Percentiles rank a stretch among this genome's conserved stretches.
These are phyloP conservation scores for Penicillium verrucosum DNA, from an alignment of 2,329 filamentous ascomycete species.

Conservation along the genomic window DNA sequence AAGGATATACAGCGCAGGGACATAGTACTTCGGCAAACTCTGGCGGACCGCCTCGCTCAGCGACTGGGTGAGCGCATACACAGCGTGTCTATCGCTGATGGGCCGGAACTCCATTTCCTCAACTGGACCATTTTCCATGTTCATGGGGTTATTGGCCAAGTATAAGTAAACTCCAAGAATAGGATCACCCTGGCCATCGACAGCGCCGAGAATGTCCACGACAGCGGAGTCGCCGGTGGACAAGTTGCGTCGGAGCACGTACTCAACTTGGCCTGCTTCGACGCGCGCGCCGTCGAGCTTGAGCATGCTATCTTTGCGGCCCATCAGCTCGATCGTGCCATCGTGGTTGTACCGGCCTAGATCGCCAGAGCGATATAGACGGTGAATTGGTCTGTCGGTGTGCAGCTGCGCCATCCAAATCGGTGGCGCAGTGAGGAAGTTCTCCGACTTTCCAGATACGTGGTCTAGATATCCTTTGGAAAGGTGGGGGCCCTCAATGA, in stretches of 20 bases:
- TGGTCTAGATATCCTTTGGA: constrained; percentile 27
- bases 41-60: constrained; percentile 10
- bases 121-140: constrained; percentile 3
- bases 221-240: constrained; percentile 12
- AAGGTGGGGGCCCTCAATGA: constrained; percentile 30
- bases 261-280: constrained; percentile 25
- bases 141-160: constrained; percentile 15
- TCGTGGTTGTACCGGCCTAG: constrained; percentile 23
- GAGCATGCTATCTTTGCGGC: constrained; percentile 28
- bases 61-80: constrained; percentile 4
- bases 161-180: constrained; percentile 18
- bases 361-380: constrained; percentile 27
- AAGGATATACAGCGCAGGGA: constrained; percentile 21
- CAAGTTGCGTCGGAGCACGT: constrained; percentile 12
- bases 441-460: constrained; percentile 12
- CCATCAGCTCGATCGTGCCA: constrained; percentile 26
- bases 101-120: constrained; percentile 17
- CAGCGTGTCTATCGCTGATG: constrained; percentile 4
- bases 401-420: constrained; percentile 18
- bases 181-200: constrained; percentile 18
- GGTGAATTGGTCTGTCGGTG: constrained; percentile 2
- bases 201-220: constrained; percentile 18
- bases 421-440: constrained; percentile 16
- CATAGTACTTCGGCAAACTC: constrained; percentile 18
- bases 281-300: constrained; percentile 26